Conservation (phyloP, 2,329 filamentous ascomycete genomes). For the Fusarium sp. region DNA sequence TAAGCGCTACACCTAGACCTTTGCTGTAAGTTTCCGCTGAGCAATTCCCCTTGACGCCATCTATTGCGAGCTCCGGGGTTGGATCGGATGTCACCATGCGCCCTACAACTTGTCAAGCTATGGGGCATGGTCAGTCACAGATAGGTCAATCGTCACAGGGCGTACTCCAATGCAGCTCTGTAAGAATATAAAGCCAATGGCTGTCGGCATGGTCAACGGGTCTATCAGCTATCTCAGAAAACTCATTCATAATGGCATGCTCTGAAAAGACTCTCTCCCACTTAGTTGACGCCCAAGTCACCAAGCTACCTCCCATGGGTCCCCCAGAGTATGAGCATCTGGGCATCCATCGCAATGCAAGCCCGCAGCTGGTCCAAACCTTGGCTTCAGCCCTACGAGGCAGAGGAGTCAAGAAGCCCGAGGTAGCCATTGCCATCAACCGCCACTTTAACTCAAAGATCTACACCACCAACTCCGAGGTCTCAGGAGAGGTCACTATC, state of each 20-base stretch:
- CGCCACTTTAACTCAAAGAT: slow-evolving; percentile 42
- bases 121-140: slow-evolving; percentile 27
- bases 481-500: slow-evolving; percentile 38
- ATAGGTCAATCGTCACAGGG: slow-evolving; percentile 38
- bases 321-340: slow-evolving; percentile 35
- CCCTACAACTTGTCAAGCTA: slow-evolving; percentile 38
- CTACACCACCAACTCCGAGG: slow-evolving; percentile 41
- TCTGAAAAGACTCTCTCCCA: slow-evolving; percentile 14
- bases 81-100: slow-evolving; percentile 30
- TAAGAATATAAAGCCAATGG: slow-evolving; percentile 7
- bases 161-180: slow-evolving; percentile 1
- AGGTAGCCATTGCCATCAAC: slow-evolving; percentile 29
- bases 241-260: slow-evolving; percentile 17
- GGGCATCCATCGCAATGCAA: slow-evolving; percentile 23
- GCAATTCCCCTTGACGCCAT: slow-evolving; percentile 1
- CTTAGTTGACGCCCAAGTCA: slow-evolving; percentile 25
- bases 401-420: slow-evolving; percentile 20
- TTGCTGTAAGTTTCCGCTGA: background rate
- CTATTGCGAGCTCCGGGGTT: slow-evolving; percentile 12
- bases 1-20: slow-evolving; percentile 2
- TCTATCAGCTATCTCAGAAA: background rate
- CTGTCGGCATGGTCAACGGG: background rate
- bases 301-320: slow-evolving; percentile 15
- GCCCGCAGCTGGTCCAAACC: slow-evolving; percentile 16
- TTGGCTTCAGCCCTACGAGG: slow-evolving; percentile 18